These are phyloP conservation scores for Rhamnella rubrinervis DNA, from an alignment of 331 rosid genomes.

Conservation along the genomic window DNA sequence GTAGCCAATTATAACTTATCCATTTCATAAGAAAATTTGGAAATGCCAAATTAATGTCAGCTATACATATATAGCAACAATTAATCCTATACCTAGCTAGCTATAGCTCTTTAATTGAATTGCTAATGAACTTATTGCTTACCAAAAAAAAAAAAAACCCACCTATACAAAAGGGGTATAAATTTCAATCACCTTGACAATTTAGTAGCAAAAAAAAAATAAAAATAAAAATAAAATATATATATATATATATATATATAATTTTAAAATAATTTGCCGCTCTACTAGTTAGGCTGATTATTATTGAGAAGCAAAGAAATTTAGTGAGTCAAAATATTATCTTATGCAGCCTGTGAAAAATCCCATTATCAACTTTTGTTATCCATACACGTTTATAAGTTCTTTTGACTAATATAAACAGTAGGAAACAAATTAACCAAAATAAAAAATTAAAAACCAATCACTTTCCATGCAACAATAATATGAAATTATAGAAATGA, in stretches of 20 bases:
- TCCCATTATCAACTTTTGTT: neutral
- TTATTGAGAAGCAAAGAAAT: neutral
- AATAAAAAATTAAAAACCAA: neutral
- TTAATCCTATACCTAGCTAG: too few relatives aligned
- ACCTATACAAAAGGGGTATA: neutral
- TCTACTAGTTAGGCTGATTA: neutral
- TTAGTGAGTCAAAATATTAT: constrained; percentile 2
- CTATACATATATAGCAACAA: neutral
- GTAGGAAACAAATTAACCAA: neutral
- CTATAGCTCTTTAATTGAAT: too few relatives aligned
- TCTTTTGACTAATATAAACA: constrained; percentile 6
- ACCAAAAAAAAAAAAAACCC: too few relatives aligned
- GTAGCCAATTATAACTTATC: neutral
- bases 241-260: too few relatives aligned
- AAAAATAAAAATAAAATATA: too few relatives aligned
- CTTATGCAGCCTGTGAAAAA: too few relatives aligned
- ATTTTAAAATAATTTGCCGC: neutral
- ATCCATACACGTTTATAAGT: neutral
- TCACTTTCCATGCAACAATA: constrained; percentile 13
- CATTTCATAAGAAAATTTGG: neutral
- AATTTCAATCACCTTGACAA: neutral
- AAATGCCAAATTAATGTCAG: neutral
- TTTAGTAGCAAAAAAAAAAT: neutral
- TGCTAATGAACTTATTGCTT: neutral
- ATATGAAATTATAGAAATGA: neutral